A percentile compares a stretch with the other conserved stretches of the same genome.
phyloP scores from a whole-genome alignment of 2,329 filamentous ascomycete genomes.

The Mycosphaerella sp. region DNA sequence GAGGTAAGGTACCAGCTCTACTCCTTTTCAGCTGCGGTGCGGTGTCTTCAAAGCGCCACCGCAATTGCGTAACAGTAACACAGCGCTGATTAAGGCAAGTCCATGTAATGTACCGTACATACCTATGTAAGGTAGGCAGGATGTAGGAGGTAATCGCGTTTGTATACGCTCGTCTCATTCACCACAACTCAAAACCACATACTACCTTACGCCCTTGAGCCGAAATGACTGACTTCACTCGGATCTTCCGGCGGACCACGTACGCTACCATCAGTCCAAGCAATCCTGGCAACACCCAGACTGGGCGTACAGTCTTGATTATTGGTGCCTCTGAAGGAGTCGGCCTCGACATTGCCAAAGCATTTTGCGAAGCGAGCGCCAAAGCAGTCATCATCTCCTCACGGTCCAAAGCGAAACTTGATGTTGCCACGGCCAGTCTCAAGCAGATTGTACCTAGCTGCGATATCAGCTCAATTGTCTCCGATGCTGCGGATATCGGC shows the following conservation, averaged over 20 bases:
- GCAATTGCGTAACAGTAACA: too few species aligned
- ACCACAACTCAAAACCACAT: too few species aligned
- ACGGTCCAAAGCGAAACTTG: constrained; percentile 6
- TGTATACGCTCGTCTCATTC: too few species aligned
- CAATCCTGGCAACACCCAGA: constrained; percentile 2
- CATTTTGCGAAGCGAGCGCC: constrained; percentile 5
- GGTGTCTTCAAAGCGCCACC: too few species aligned
- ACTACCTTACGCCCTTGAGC: too few species aligned
- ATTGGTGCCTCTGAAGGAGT: constrained; percentile 10
- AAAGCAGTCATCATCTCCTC: constrained; percentile 4
- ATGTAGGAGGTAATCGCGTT: too few species aligned
- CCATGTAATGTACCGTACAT: too few species aligned
- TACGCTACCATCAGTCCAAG: constrained; percentile 7
- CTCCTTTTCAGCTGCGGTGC: too few species aligned
- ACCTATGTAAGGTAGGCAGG: too few species aligned
- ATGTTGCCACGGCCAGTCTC: not conserved
- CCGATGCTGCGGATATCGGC: constrained; percentile 2
- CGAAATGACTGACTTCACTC: constrained; percentile 11
- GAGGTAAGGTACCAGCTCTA: too few species aligned
- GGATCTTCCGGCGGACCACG: constrained; percentile 6
- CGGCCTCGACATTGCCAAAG: constrained; percentile 6
- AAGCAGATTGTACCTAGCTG: not conserved
- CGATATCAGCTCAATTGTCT: not conserved
- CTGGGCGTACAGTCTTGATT: constrained; percentile 7
- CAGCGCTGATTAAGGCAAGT: too few species aligned